Evolutionary conservation across 2,329 filamentous ascomycete genomes (phyloP).

Genomic region (Monilinia laxa): DNA sequence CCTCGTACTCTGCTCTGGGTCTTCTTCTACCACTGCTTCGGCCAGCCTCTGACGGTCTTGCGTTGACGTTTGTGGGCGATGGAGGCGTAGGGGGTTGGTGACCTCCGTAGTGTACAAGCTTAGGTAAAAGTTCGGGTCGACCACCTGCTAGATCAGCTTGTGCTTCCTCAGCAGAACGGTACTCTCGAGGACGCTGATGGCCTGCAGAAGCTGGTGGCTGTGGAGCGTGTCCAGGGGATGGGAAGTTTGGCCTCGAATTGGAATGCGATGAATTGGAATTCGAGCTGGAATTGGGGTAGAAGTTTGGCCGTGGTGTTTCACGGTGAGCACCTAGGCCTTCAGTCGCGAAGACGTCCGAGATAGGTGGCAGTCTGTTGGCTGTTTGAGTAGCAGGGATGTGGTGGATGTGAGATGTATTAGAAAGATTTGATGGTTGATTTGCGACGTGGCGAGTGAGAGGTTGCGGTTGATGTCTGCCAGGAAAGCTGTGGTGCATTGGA

Average conservation of each 20-base stretch:
- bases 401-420: constrained; percentile 85
- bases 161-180: constrained; percentile 92
- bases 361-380: constrained; percentile 86
- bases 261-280: constrained; percentile 60
- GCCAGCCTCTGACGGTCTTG: constrained; percentile 34
- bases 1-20: constrained; percentile 87
- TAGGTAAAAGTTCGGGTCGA: constrained; percentile 87
- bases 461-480: constrained; percentile 77
- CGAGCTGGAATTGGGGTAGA: constrained; percentile 34
- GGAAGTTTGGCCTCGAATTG: constrained; percentile 65
- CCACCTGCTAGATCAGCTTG: constrained; percentile 87
- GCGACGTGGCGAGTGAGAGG: constrained; percentile 74
- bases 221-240: constrained; percentile 61
- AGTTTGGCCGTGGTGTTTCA: constrained; percentile 42
- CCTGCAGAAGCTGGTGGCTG: constrained; percentile 55
- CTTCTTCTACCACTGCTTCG: constrained; percentile 68
- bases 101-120: constrained; percentile 91
- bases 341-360: constrained; percentile 86
- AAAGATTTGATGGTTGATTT: constrained; percentile 79
- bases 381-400: constrained; percentile 86
- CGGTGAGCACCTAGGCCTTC: constrained; percentile 67
- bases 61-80: constrained; percentile 47
- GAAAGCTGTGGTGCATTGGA: constrained; percentile 91
- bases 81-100: constrained; percentile 87
- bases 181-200: constrained; percentile 72